Conservation (phyloP, 441 rosid genomes). For the Croton setiger region DNA sequence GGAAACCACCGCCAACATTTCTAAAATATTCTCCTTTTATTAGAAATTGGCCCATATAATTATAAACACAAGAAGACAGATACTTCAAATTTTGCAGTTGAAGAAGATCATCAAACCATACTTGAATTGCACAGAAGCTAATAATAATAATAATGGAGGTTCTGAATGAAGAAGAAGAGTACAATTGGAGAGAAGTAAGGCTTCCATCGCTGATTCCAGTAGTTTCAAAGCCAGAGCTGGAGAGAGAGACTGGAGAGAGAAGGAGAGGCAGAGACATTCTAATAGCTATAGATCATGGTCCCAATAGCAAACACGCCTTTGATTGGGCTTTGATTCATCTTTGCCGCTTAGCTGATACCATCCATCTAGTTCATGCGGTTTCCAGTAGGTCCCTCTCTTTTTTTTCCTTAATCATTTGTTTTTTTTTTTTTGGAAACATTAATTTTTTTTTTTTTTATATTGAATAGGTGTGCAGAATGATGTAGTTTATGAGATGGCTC, state of each 20-base stretch:
- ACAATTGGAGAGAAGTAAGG: conserved; percentile 54
- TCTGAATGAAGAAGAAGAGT: conserved; percentile 51
- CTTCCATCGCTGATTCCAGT: conserved; percentile 53
- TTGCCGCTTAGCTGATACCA: conserved; percentile 73
- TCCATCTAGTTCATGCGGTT: conserved; percentile 83
- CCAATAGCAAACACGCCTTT: conserved; percentile 64
- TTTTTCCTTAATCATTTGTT: background rate
- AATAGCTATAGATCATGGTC: conserved; percentile 67
- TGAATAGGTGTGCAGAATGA: conserved; percentile 56
- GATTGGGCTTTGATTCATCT: conserved; percentile 69
- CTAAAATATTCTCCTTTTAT: too few species aligned
- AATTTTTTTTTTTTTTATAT: background rate
- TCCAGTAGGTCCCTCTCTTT: conserved; percentile 39
- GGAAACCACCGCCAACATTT: background rate
- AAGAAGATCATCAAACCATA: too few species aligned
- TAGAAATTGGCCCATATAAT: too few species aligned
- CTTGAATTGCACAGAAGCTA: background rate
- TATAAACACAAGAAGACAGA: too few species aligned
- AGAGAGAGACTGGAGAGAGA: conserved; percentile 69
- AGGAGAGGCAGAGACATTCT: conserved; percentile 72
- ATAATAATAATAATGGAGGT: conserved; percentile 38
- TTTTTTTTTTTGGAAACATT: background rate
- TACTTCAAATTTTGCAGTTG: too few species aligned
- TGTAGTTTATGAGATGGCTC: conserved; percentile 55
- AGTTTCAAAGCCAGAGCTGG: conserved; percentile 55